Base-by-base conservation (phyloP, 1,284 basidiomycete species). In the Rhodotorula glutinis region DNA sequence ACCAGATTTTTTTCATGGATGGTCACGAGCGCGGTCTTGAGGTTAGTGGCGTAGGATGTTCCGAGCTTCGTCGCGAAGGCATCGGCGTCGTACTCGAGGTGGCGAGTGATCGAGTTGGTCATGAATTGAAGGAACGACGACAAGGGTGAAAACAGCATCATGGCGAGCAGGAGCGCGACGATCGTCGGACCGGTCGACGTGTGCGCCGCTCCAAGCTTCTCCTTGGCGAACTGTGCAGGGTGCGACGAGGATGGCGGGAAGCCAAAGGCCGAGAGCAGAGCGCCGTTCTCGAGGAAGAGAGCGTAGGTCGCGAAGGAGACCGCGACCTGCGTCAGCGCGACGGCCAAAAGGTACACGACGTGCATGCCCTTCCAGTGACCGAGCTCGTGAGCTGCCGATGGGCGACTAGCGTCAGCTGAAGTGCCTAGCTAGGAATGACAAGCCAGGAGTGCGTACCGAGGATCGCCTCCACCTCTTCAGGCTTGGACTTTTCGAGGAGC, bases 281-380 rank as follows among this genome's bases (percentile, higher is more conserved):
- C 86, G 1, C 87, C 86, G 25, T 95, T 91, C 73, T 88, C 86
- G 73, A 96, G 85, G 84, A 97, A 97, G 3, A 94, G 87, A 13
- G 91, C 90, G 85, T 97, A 97, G 70, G 91, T 82, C 10, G 87
- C 86, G 66, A 98, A 86, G 74, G 92, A 90, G 71, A 88, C 83
- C 78, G 93, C 88, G 69, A 94, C 85, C 81, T 97, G 92, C 55
- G 90, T 67, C 76, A 98, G 92, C 30, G 89, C 90, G 70, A 95
- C 84, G 57, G 86, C 80, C 77, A 98, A 85, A 72, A 98, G 85
- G 78, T 95, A 91, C 69, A 88, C 87, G 0, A 92, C 91, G 81
- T 98, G 94, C 67, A 78, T 76, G 80, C 86, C 86, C 76, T 89
- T 90, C 92, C 92, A 97, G 80, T 97, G 93, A 0, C 95, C 95